These are phyloP conservation scores for Castanea crenata DNA, from an alignment of 306 rosid species.

Conservation along the genomic window DNA sequence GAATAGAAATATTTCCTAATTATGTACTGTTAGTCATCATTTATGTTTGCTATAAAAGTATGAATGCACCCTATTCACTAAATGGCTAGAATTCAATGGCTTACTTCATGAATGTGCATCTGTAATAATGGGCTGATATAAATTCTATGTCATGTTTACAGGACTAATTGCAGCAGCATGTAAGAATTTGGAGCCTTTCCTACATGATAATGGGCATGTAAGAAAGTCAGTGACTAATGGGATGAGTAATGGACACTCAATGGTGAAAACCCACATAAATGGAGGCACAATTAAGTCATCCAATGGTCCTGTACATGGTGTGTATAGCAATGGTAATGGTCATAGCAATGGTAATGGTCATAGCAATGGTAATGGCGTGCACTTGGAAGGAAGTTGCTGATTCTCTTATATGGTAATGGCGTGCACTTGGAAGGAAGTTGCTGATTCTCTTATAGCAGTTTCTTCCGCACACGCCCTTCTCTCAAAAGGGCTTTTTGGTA, in stretches of 20 bases:
- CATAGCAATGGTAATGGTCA: slow-evolving; percentile 23
- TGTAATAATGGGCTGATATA: not conserved
- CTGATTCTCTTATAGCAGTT: slow-evolving; percentile 16
- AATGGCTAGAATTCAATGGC: not conserved
- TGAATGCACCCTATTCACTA: not conserved
- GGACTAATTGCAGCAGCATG: slow-evolving; percentile 76
- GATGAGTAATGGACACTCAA: slow-evolving; percentile 44
- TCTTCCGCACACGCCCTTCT: slow-evolving; percentile 20
- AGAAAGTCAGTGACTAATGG: slow-evolving; percentile 33
- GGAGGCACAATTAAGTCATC: slow-evolving; percentile 49
- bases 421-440: slow-evolving; percentile 44
- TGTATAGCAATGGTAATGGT: slow-evolving; percentile 45
- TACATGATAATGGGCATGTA: slow-evolving; percentile 32
- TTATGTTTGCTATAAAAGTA: not conserved
- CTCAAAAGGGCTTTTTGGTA: slow-evolving; percentile 39
- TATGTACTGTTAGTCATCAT: not conserved
- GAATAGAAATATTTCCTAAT: not conserved
- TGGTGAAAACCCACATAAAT: slow-evolving; percentile 41
- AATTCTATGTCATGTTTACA: slow-evolving; percentile 21
- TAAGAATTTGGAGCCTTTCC: slow-evolving; percentile 32
- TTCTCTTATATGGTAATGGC: slow-evolving; percentile 38
- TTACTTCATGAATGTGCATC: not conserved
- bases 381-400: slow-evolving; percentile 34
- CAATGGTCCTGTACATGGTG: slow-evolving; percentile 58
- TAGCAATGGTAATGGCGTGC: slow-evolving; percentile 65